These are phyloP conservation scores for Saccharomyces hybrid DNA, from an alignment of 1,139 yeast species.

Conservation along the genomic window DNA sequence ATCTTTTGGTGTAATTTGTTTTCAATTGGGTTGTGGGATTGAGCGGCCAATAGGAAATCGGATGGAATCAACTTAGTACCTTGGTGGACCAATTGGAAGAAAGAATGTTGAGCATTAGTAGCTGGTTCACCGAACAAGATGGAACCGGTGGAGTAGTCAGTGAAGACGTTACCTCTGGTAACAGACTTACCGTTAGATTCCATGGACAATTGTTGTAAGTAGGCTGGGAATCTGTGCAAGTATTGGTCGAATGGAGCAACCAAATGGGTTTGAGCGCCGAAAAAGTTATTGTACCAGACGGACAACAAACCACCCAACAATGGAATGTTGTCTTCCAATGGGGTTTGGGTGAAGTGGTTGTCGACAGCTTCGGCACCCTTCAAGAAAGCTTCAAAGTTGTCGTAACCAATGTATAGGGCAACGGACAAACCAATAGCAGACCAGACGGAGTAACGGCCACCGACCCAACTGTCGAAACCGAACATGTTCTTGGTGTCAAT, in stretches of 20 bases:
- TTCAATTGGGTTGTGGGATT: constrained; percentile 96
- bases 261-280: constrained; percentile 94
- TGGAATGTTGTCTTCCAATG: constrained; percentile 88
- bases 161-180: constrained; percentile 82
- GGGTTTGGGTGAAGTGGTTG: constrained; percentile 76
- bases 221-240: constrained; percentile 98
- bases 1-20: constrained; percentile 89
- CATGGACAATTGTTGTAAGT: constrained; percentile 96
- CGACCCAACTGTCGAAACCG: constrained; percentile 98
- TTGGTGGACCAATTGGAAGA: constrained; percentile 98
- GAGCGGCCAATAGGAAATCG: constrained; percentile 93
- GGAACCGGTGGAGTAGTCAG: constrained; percentile 92
- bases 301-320: constrained; percentile 85
- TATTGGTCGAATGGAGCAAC: constrained; percentile 98
- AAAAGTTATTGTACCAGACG: constrained; percentile 98
- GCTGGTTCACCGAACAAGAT: constrained; percentile 98
- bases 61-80: constrained; percentile 97
- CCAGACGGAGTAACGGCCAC: constrained; percentile 99
- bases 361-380: constrained; percentile 98
- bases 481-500: constrained; percentile 97
- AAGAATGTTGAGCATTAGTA: constrained; percentile 97
- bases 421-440: constrained; percentile 96
- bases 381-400: constrained; percentile 82
- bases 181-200: constrained; percentile 98
- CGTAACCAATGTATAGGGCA: constrained; percentile 90